Percentiles rank a stretch among this genome's conserved stretches.
These are phyloP conservation scores for Pythium scleroteichum DNA, from an alignment of 352 stramenopile genomes.

Conservation along the genomic window DNA sequence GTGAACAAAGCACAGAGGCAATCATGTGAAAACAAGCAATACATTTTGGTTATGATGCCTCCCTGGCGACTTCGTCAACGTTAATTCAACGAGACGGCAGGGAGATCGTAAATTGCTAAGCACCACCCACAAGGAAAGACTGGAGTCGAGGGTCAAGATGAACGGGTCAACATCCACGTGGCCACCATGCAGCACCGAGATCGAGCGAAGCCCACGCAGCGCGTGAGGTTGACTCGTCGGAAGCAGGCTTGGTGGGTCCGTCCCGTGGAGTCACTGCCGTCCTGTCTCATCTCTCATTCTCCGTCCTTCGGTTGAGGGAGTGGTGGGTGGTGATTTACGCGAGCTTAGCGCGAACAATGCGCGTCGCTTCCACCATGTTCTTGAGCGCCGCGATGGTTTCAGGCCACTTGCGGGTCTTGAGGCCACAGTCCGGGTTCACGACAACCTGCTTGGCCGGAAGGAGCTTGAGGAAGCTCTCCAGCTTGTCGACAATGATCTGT, in stretches of 20 bases:
- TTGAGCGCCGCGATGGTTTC: conserved; percentile 87
- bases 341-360: conserved; percentile 65
- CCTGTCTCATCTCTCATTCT: neutral
- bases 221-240: no score
- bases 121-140: neutral
- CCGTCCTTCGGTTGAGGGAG: conserved; percentile 10
- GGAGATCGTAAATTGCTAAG: conserved; percentile 7
- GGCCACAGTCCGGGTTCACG: conserved; percentile 92
- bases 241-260: neutral
- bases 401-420: conserved; percentile 93
- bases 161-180: neutral
- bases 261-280: neutral
- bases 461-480: conserved; percentile 83
- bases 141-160: neutral
- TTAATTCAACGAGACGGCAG: neutral
- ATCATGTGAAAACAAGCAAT: no score
- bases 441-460: conserved; percentile 78
- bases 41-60: conserved; percentile 2
- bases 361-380: conserved; percentile 89
- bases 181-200: neutral
- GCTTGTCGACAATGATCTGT: conserved; percentile 86
- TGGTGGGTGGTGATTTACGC: conserved; percentile 17
- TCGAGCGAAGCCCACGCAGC: no score
- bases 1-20: no score
- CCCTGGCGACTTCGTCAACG: neutral